Base-by-base conservation (phyloP, 148 eudicot species). In the Suaeda aralocaspica region DNA sequence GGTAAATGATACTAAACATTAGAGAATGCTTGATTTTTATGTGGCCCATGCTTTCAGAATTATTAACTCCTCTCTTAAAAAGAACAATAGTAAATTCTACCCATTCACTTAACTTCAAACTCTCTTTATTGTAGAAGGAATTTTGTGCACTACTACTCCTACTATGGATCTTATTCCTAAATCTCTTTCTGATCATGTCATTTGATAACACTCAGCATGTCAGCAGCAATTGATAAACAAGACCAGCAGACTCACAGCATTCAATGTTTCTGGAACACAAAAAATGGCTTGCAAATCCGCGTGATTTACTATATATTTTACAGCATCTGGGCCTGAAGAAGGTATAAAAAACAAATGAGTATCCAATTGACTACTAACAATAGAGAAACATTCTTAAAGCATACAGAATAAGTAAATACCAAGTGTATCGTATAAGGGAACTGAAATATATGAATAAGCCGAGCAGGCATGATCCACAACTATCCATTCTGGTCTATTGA, bases 401-500 rank as follows among this genome's bases (percentile, higher is more conserved):
- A 36, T 5, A 55, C 42, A 55, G 68, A 61, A 25, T 59, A 30
- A 63, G 63, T 45, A 70, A 50, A 57, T 72, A 86, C 98, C 98
- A 73, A 93, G 86, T 45, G 96, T 93, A 64, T 93, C 98, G 72
- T 93, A 93, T 69, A 93, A 78, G 69, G 98, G 98, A 62, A 93
- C 96, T 71, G 98, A 93, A 61, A 79, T 71, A 72, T 79, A 88
- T 1, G 98, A 93, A 84, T 90, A 93, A 56, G 96, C 94, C 18
- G 98, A 84, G 83, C 98, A 93, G 50, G 94, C 94, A 79, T 93
- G 96, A 79, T 93, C 98, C 79, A 93, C 94, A 60, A 93, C 80
- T 59, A 86, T 60, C 98, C 98, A 93, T 76, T 93, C 98, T 42
- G 98, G 96, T 78, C 89, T 85, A 82, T 93, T 93, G 60, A 90